Evolutionary conservation across 805 yeast species (phyloP), one percentile per base, ranked within the genome.

Genomic region (Yamadazyma takamatsuzukensis): DNA sequence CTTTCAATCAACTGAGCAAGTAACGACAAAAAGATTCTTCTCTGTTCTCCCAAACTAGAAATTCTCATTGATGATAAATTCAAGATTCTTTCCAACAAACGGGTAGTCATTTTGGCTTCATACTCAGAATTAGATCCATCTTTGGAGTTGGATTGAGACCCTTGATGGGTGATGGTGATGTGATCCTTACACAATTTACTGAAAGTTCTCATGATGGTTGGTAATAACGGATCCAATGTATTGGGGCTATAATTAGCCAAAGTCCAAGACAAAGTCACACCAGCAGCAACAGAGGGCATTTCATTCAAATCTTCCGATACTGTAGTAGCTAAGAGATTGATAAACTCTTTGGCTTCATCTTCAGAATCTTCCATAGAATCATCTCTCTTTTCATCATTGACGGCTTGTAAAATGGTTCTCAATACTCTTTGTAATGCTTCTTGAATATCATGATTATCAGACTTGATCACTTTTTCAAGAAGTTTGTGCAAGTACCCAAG

Each of bases 1-100:
- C 95, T 72, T 47, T 93, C 98, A 42, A 93, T 84, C 43, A 90
- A 66, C 45, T 90, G 95, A 0, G 96, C 96, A 35, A 93, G 68
- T 5, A 89, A 65, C 0, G 95, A 80, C 41, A 93, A 60, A 53
- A 89, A 93, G 16, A 89, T 79, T 32, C 98, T 73, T 39, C 98
- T 75, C 49, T 90, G 96, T 47, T 93, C 99, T 2, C 96, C 97
- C 16, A 94, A 64, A n/a, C 76, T 72, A 0, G 94, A 76, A 4
- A 93, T 85, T 44, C 97, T 75, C 68, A 76, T 72, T 0, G 95
- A 78, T 1, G 90, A 78, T 32, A 90, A 70, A 42, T 81, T 80
- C 33, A 93, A 63, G 16, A 87, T 77, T 54, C 83, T 83, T 38
- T 83, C 87, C 27, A 93, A 62, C 21, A 88, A 59, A 37, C 73